These are phyloP conservation scores for Solanum hybrid DNA, from an alignment of 305 asterid genomes.

Conservation along the genomic window DNA sequence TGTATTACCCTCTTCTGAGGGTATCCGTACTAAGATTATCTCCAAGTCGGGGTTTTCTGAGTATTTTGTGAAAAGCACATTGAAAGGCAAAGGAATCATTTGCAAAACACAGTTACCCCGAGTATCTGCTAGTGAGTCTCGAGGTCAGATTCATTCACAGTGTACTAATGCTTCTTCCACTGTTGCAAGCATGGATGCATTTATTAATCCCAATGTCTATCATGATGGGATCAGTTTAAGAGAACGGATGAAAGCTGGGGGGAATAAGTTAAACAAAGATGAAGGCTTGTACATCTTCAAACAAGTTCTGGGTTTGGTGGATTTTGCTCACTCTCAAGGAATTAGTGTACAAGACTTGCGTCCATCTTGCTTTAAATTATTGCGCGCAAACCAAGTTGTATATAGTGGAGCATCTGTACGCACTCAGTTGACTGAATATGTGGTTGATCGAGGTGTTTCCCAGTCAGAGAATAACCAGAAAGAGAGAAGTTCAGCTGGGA, in stretches of 20 bases:
- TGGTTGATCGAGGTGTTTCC: conserved; percentile 25
- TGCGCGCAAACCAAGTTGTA: conserved; percentile 39
- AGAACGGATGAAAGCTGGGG: conserved; percentile 63
- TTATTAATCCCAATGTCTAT: conserved; percentile 18
- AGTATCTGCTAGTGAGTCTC: conserved; percentile 13
- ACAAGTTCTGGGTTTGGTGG: conserved; percentile 72
- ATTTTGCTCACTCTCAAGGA: conserved; percentile 67
- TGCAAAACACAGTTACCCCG: conserved; percentile 14
- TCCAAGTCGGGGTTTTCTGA: conserved; percentile 38
- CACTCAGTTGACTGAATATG: conserved; percentile 21
- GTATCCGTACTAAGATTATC: conserved; percentile 29
- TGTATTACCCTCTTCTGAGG: conserved; percentile 44
- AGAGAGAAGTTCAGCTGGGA: conserved; percentile 41
- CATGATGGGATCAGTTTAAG: conserved; percentile 55
- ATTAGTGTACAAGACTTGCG: conserved; percentile 46
- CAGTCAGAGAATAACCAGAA: conserved; percentile 22
- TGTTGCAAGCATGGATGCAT: conserved; percentile 2
- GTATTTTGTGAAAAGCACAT: conserved; percentile 26
- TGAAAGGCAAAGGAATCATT: conserved; percentile 34
- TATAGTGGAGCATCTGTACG: conserved; percentile 52
- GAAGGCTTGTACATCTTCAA: conserved; percentile 65
- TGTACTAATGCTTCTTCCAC: background rate
- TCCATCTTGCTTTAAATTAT: conserved; percentile 76
- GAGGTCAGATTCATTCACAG: conserved; percentile 8
- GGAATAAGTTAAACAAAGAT: conserved; percentile 43